Conservation (phyloP, 164 flowering plant genomes). For the Kingdonia uniflora region DNA sequence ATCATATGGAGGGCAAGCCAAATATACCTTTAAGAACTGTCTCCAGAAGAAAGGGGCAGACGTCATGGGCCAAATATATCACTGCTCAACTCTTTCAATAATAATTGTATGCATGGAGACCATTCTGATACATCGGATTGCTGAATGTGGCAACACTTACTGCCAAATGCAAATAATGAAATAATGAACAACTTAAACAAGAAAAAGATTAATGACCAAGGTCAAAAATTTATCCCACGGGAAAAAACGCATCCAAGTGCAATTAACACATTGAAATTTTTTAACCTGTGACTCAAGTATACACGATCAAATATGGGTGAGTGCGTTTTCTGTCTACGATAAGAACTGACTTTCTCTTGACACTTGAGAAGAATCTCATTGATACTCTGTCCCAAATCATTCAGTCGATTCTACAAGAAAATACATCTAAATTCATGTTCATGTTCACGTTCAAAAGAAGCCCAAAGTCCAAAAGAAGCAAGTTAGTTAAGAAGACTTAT, state of each 20-base stretch:
- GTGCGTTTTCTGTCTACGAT: slow-evolving; percentile 5
- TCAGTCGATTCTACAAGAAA: slow-evolving; percentile 27
- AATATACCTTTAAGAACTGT: slow-evolving; percentile 73
- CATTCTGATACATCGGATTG: slow-evolving; percentile 23
- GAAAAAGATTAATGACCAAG: neutral
- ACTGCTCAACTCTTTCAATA: slow-evolving; percentile 24
- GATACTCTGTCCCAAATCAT: slow-evolving; percentile 6
- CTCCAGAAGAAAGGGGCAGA: slow-evolving; percentile 57
- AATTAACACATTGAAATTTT: neutral
- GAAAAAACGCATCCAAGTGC: neutral
- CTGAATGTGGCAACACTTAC: slow-evolving; percentile 54
- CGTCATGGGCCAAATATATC: slow-evolving; percentile 38
- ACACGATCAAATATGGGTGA: slow-evolving; percentile 1
- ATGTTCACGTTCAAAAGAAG: too few relatives aligned
- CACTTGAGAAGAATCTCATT: slow-evolving; percentile 7
- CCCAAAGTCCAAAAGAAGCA: too few relatives aligned
- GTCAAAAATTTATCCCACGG: neutral
- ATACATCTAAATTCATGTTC: neutral
- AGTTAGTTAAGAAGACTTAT: neutral
- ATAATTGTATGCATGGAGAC: slow-evolving; percentile 67
- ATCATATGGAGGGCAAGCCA: neutral
- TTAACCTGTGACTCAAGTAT: slow-evolving; percentile 5
- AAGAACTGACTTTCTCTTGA: slow-evolving; percentile 5
- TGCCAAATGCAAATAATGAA: slow-evolving; percentile 20
- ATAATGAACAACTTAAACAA: neutral